Evolutionary conservation across 2,329 filamentous ascomycete species (phyloP), one percentile per base, ranked within the genome.

Genomic region (Sarocladium strictum): DNA sequence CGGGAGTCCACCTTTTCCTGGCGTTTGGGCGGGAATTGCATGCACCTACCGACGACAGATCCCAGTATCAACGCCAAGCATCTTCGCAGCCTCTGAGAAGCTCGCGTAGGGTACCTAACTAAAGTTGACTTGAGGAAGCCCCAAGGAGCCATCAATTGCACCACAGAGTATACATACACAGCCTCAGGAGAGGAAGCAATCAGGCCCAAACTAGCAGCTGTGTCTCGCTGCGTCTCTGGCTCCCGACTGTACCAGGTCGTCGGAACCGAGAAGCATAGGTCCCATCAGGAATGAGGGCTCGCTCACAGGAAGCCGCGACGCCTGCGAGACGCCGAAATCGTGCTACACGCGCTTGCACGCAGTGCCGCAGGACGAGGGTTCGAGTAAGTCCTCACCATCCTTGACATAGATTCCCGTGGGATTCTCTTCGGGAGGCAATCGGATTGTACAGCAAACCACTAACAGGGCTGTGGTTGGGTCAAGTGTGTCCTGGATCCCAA

Each of bases 341-440:
- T n/a, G 53, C 55, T 24, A 57, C 53, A 21, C 35, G 37, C 9
- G 55, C 55, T 7, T 57, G 55, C 21, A 53, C 40, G 11, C 41
- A 54, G 33, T 57, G 55, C 47, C 53, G 53, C 47, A 55, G 51
- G 27, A 24, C 43, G 15, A 37, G 53, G 12, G 54, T 57, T 32
- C 29, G 55, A 40, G 55, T 57, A 45, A 52, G 52, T 37, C 4
- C 23, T 27, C 15, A 27, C 26, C 24, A 5, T 27, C n/a, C 9
- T n/a, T 29, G n/a, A 7, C 19, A 9, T 38, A 9, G 19, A n/a
- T 5, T 38, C 35, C 15, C 14, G 15, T n/a, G 32, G 15, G 9
- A 33, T n/a, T n/a, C n/a, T n/a, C 29, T 32, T 32, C 29, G 6
- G 12, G 29, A 12, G 29, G 29, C 6, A 32, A 32, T 32, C 29